Evolutionary conservation across 192 early-diverging fungal genomes (phyloP), one percentile per base, ranked within the genome.

Genomic region (Geranomyces michiganensis): DNA sequence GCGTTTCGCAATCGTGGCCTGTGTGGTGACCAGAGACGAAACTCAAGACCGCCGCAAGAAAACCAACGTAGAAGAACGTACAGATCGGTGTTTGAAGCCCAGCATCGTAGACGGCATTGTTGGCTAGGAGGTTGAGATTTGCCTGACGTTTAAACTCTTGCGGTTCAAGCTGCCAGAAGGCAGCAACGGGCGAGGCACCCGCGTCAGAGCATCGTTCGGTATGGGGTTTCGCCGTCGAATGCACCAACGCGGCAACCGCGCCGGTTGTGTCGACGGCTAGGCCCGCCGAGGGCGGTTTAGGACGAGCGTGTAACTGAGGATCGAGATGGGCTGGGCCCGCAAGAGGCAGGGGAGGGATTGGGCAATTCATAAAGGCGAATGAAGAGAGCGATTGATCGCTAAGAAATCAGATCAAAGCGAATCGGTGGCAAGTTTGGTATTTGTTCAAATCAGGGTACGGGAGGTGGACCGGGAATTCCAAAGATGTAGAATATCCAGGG

Each of bases 391-490:
- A 24, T 53, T 17, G 51, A 6, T 53, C 51, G 51, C 51, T 53
- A n/a, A 17, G 21, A 26, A n/a, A 24, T 26, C 51, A 24, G 51
- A n/a, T 53, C 51, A 53, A n/a, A 24, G 7, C 21, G 51, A 9
- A 6, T n/a, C 26, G 26, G 3, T 53, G 6, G 51, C 3, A 15
- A 17, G 46, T 10, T 19, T 53, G 26, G 21, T 53, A 6, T 24
- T 26, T 53, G 4, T 24, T 53, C 26, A 15, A n/a, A 9, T 53
- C 51, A 26, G 26, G 27, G 27, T 60, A 19, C 15, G 7, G 58
- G 31, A 4, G 66, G 66, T 36, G 66, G 66, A 1, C 66, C 66
- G 66, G 66, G 66, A 26, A 68, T 31, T 68, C 66, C 66, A 56
- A 56, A 68, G 66, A 68, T 21, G 51, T 68, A 56, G 31, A 53